A percentile compares a stretch with the other conserved stretches of the same genome.
Conservation (phyloP, 345 rosid genomes). For the Leavenworthia alabamica region DNA sequence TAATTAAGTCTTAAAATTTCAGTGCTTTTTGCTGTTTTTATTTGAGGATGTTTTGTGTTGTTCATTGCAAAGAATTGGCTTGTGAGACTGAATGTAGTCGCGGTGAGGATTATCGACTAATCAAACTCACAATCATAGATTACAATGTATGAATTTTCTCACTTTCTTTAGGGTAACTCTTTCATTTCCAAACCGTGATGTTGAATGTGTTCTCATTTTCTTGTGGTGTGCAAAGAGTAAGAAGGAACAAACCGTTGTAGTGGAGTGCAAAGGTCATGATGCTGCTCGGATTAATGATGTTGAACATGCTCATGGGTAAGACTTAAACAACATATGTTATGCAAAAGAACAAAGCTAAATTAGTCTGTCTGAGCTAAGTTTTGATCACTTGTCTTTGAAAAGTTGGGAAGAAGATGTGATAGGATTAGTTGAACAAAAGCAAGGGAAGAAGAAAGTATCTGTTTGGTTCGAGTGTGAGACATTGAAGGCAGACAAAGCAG, state of each 20-base stretch:
- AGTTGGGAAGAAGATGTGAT: slow-evolving; percentile 84
- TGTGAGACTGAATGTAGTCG: slow-evolving; percentile 95
- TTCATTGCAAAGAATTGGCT: slow-evolving; percentile 48
- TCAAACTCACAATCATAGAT: slow-evolving; percentile 75
- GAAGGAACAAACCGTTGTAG: slow-evolving; percentile 63
- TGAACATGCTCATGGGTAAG: slow-evolving; percentile 86
- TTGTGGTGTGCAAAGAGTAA: slow-evolving; percentile 38
- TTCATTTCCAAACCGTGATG: neutral
- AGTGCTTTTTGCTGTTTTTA: neutral
- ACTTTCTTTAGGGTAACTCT: neutral
- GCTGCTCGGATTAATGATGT: slow-evolving; percentile 71
- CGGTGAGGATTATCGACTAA: slow-evolving; percentile 84
- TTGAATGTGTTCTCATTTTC: neutral
- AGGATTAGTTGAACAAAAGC: slow-evolving; percentile 56
- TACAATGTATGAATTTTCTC: slow-evolving; percentile 41
- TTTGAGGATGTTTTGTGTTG: neutral
- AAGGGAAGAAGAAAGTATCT: slow-evolving; percentile 53
- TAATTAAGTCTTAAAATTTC: neutral
- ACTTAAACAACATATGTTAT: neutral
- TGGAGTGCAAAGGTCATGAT: slow-evolving; percentile 94
- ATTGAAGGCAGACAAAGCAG: slow-evolving; percentile 80
- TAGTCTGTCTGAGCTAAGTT: neutral
- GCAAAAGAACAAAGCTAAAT: neutral
- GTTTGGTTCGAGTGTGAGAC: slow-evolving; percentile 85
- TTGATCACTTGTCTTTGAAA: slow-evolving; percentile 4